Conservation (phyloP, 2,329 filamentous ascomycete species). For the Zarea fungicola region DNA sequence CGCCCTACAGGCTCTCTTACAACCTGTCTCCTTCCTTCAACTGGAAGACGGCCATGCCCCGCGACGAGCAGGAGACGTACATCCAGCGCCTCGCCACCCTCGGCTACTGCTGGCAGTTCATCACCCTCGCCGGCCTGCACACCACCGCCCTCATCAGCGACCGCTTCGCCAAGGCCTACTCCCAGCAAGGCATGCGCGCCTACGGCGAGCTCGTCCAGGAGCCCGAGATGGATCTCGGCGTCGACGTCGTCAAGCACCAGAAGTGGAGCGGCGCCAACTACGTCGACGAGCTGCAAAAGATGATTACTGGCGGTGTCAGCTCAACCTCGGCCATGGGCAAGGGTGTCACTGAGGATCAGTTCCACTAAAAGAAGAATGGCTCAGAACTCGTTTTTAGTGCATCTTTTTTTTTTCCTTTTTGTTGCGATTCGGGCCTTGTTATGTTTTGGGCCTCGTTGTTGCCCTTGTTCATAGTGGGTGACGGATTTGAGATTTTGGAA, state of each 20-base stretch:
- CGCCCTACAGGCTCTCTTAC: constrained; percentile 69
- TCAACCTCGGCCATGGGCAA: constrained; percentile 95
- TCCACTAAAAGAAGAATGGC: too few species aligned
- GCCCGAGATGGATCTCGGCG: constrained; percentile 84
- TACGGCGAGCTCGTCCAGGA: constrained; percentile 98
- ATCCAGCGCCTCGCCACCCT: constrained; percentile 80
- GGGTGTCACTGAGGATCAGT: constrained; percentile 97
- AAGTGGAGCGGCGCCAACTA: constrained; percentile 97
- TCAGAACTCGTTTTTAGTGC: too few species aligned
- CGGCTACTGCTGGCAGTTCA: constrained; percentile 99
- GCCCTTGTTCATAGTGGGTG: too few species aligned
- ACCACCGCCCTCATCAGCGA: constrained; percentile 90
- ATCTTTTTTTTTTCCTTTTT: too few species aligned
- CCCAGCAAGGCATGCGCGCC: constrained; percentile 82
- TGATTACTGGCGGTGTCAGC: constrained; percentile 90
- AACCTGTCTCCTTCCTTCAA: constrained; percentile 99
- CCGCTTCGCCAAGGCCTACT: constrained; percentile 79
- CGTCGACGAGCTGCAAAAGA: constrained; percentile 90
- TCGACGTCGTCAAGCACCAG: constrained; percentile 97
- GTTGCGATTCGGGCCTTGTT: too few species aligned
- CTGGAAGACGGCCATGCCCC: constrained; percentile 94
- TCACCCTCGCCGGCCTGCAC: constrained; percentile 96
- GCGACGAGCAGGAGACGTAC: constrained; percentile 92
- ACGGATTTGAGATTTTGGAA: too few species aligned
- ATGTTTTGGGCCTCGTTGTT: too few species aligned